phyloP scores from a whole-genome alignment of 1,139 yeast genomes.

The Zygoascus sp. region DNA sequence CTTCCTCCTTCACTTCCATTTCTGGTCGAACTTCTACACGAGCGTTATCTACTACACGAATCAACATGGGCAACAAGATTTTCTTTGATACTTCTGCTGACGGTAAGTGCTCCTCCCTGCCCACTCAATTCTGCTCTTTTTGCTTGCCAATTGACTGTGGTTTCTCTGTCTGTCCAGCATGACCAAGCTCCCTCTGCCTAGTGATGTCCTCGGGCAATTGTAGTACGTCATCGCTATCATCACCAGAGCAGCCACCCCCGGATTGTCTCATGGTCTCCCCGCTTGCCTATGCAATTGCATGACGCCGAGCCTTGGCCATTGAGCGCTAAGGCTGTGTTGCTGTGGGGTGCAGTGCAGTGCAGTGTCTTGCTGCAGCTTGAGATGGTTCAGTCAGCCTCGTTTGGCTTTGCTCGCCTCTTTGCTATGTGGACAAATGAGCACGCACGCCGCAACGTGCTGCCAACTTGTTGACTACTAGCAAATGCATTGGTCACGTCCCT shows the following conservation, averaged over 20 bases:
- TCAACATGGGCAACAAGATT: constrained; percentile 46
- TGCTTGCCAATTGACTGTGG: not conserved
- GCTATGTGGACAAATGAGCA: not conserved
- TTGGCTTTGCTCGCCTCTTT: not conserved
- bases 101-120: constrained; percentile 42
- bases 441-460: constrained; percentile 5
- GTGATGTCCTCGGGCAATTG: too few species aligned
- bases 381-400: too few species aligned
- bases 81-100: constrained; percentile 74
- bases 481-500: too few species aligned
- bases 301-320: too few species aligned
- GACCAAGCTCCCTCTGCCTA: too few species aligned
- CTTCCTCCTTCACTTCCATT: constrained; percentile 13
- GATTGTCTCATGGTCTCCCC: too few species aligned
- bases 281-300: too few species aligned
- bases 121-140: not conserved
- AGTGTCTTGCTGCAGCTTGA: constrained; percentile 3
- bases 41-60: constrained; percentile 17
- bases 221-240: too few species aligned
- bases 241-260: too few species aligned
- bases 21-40: constrained; percentile 11
- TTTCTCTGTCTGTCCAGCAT: not conserved
- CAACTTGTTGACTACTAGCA: too few species aligned
- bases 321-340: too few species aligned
- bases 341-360: not conserved